Percentiles rank a stretch among this genome's conserved stretches.
phyloP scores from a whole-genome alignment of 441 rosid species.

The Populus hybrid region DNA sequence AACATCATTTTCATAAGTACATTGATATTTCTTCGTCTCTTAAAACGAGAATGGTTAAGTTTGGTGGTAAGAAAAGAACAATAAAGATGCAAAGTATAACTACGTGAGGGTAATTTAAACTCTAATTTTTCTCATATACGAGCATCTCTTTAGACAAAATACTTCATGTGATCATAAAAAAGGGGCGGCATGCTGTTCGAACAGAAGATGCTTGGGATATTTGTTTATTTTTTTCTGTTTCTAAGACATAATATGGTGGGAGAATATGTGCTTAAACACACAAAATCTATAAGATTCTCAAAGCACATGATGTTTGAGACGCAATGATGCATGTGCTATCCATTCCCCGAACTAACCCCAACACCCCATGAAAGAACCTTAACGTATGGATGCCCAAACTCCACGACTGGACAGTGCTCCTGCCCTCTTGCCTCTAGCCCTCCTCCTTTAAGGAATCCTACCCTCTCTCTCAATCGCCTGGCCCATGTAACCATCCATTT shows the following conservation, averaged over 20 bases:
- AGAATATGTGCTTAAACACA: constrained; percentile 24
- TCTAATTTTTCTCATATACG: not conserved
- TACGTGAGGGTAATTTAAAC: no score
- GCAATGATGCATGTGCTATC: constrained; percentile 17
- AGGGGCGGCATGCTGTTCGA: not conserved
- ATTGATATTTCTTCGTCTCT: no score
- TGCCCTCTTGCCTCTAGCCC: constrained; percentile 18
- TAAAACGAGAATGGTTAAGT: no score
- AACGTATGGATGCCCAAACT: constrained; percentile 32
- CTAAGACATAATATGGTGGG: constrained; percentile 23
- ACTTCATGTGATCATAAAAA: not conserved
- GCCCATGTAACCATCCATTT: constrained; percentile 1
- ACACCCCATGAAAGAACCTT: not conserved
- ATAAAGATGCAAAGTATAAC: no score
- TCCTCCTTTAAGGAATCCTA: constrained; percentile 21
- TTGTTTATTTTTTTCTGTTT: constrained; percentile 10
- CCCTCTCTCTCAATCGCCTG: not conserved
- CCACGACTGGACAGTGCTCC: constrained; percentile 22
- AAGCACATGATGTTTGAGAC: constrained; percentile 24
- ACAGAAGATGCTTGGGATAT: no score
- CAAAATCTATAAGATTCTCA: constrained; percentile 11
- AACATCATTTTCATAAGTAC: no score
- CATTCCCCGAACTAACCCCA: not conserved
- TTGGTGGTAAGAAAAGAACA: no score
- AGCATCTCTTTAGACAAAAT: not conserved